Evolutionary conservation across 2,329 filamentous ascomycete genomes (phyloP), one percentile per base, ranked within the genome.

Genomic region (Aspergillus piperis): DNA sequence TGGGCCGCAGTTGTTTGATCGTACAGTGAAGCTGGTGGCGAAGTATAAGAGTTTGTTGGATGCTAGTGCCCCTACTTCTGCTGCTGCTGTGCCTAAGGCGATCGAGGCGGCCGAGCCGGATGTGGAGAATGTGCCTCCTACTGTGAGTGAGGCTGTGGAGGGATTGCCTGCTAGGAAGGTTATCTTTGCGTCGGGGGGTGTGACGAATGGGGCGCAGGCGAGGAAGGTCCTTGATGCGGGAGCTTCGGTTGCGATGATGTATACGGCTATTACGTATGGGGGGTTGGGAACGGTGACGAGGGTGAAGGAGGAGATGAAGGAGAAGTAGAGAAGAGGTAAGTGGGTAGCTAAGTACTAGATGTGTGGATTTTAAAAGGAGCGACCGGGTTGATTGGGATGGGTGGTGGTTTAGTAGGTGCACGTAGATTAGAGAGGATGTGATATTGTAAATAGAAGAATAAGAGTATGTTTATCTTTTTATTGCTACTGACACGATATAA

Each of bases 151-250:
- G 2, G 62, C 61, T 36, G 32, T 36, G 7, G 42, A 60, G 41
- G 59, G 32, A 0, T 6, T 55, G 25, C 57, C 59, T 42, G 59
- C 68, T n/a, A 71, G 69, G 49, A 96, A 96, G 78, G 88, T 92
- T 55, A 90, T 99, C 62, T 98, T 98, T 73, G 94, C 94, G 0
- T 95, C 92, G 0, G 95, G 95, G 1, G 95, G 95, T 17, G 94
- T 99, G 71, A 95, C 90, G 1, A 94, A 89, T 65, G 95, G 95
- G 4, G 84, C 89, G 64, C 89, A 98, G 78, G 96, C 92, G 8
- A 80, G 91, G 13, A 83, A 90, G 77, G 86, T 94, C 6, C 82
- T 98, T 52, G 90, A 96, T 66, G 92, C 93, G 0, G 95, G 95
- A 8, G 95, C 95, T 0, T 94, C 89, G 68, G 88, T 96, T 13